phyloP scores from a whole-genome alignment of 2,329 filamentous ascomycete genomes.

The Arachnomyces sp. region DNA sequence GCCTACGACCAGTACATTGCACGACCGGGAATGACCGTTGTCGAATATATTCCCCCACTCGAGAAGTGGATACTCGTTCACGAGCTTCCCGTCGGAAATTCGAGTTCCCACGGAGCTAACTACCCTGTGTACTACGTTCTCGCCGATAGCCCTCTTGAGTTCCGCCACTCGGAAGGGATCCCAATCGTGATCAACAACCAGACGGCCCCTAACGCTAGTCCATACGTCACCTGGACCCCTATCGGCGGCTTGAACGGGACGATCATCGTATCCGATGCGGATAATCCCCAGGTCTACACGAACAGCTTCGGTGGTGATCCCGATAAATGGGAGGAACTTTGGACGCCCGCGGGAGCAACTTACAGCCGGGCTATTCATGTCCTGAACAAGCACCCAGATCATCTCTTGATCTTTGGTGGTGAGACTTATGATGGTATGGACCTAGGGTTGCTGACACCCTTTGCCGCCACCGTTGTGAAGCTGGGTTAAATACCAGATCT shows the following conservation, averaged over 20 bases:
- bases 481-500: slow-evolving; percentile 1
- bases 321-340: slow-evolving; percentile 19
- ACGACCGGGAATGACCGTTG: not conserved
- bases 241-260: slow-evolving; percentile 37
- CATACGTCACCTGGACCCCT: slow-evolving; percentile 39
- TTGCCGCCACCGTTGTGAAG: slow-evolving; percentile 1
- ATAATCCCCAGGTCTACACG: slow-evolving; percentile 33
- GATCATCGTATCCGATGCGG: slow-evolving; percentile 36
- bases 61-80: slow-evolving; percentile 2
- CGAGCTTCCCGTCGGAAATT: slow-evolving; percentile 2
- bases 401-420: slow-evolving; percentile 16
- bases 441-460: slow-evolving; percentile 10
- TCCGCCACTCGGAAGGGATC: slow-evolving; percentile 6
- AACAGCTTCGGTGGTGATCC: slow-evolving; percentile 36
- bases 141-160: slow-evolving; percentile 1
- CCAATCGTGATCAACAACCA: slow-evolving; percentile 16
- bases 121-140: slow-evolving; percentile 1
- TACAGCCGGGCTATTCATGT: slow-evolving; percentile 22
- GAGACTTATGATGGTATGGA: slow-evolving; percentile 13
- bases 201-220: slow-evolving; percentile 31
- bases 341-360: slow-evolving; percentile 13
- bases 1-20: not conserved
- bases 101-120: slow-evolving; percentile 2
- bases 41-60: slow-evolving; percentile 19
- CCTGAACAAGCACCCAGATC: slow-evolving; percentile 7